Base-by-base conservation (phyloP, 78 protist species). In the Cavenderia fasciculata region DNA sequence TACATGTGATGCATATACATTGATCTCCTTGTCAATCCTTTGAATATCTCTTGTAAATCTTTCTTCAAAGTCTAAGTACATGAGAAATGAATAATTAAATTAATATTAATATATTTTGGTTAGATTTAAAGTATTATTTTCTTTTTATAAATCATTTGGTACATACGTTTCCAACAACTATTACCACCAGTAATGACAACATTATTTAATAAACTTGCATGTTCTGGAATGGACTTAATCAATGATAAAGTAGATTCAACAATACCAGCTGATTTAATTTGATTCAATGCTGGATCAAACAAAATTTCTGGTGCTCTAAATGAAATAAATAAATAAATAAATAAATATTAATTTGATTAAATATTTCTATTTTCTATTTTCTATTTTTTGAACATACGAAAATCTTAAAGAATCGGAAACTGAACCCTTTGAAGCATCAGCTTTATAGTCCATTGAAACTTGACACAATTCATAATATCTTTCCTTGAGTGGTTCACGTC, bases 31-130 rank as follows among this genome's bases (percentile, higher is more conserved):
- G 21, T 59, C 27, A 33, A 47, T 14, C 23, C 23, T 7, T 0
- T 16, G 6, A 8, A 75, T 29, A 29, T 75, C 86, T 44, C 63
- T 57, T 59, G 66, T 44, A n/a, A 75, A 43, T 59, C 86, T 59
- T 61, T 75, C 59, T 19, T 0, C 31, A 18, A 59, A 46, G 27
- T 49, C 72, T 43, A 61, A 16, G 4, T n/a, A n/a, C n/a, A 34
- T n/a, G 16, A 61, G 4, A 52, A 52, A 19, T 31, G 69, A 10
- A n/a, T 61, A 2, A 16, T 34, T 61, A 34, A 40, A 18, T 61
- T 61, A 7, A 18, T 49, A 14, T 49, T 12, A 49, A 14, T 49
- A 14, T 12, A 14, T 49, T 12, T 18, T 49, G 54, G 54, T 49
- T 14, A 49, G 12, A 49, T 49, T 49, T 4, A 16, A 61, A 12